Percentiles rank a stretch among this genome's conserved stretches.
Conservation (phyloP, 345 rosid species). For the Schrenkiella parvula region DNA sequence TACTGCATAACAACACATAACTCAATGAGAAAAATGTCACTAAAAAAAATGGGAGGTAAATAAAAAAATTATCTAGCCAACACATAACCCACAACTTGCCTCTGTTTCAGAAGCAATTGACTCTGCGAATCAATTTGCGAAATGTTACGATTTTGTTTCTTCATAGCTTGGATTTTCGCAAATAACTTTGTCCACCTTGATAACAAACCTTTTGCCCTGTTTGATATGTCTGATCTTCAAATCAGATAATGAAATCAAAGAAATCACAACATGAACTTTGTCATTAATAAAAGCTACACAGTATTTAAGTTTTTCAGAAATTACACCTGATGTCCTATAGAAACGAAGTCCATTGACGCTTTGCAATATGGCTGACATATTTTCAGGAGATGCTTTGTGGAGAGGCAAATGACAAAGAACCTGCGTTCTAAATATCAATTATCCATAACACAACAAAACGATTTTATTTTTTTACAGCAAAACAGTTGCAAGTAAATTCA, state of each 20-base stretch:
- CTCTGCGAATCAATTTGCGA: constrained; percentile 54
- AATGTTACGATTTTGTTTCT: constrained; percentile 63
- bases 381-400: constrained; percentile 81
- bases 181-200: constrained; percentile 91
- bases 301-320: constrained; percentile 20
- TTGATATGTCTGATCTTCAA: constrained; percentile 99
- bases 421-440: constrained; percentile 40
- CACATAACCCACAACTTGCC: constrained; percentile 48
- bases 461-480: background rate
- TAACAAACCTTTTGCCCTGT: constrained; percentile 90
- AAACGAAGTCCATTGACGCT: constrained; percentile 79
- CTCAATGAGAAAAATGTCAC: constrained; percentile 26
- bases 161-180: constrained; percentile 64
- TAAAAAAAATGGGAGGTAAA: constrained; percentile 1
- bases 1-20: constrained; percentile 48
- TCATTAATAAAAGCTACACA: background rate
- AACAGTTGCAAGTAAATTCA: background rate
- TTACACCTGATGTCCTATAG: constrained; percentile 80
- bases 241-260: constrained; percentile 81
- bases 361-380: constrained; percentile 90
- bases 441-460: constrained; percentile 14
- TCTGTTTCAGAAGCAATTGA: constrained; percentile 69
- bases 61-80: background rate
- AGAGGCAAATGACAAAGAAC: constrained; percentile 87
- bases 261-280: constrained; percentile 31